These are phyloP conservation scores for Arabidopsis thaliana DNA, from an alignment of 345 rosid genomes.

Conservation along the genomic window TAIR10.1 NC_003071.7:8280501-8281000, in stretches of 20 bases:
- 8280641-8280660: conserved; percentile 20
- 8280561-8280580: conserved; percentile 23
- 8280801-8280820: background rate
- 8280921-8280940: conserved; percentile 83
- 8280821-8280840: background rate
- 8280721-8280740: background rate
- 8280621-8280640: conserved; percentile 35
- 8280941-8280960: conserved; percentile 86
- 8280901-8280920: background rate
- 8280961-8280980: conserved; percentile 59
- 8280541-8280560: background rate
- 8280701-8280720: background rate
- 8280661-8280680: conserved; percentile 3
- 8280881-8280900: background rate
- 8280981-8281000: conserved; percentile 72
- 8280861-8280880: background rate
- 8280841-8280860: background rate
- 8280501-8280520: conserved; percentile 20
- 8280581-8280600: conserved; percentile 33
- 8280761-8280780: background rate
- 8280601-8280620: conserved; percentile 22
- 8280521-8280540: background rate
- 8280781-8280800: background rate
- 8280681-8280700: background rate
- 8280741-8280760: background rate